Base-by-base conservation (phyloP, 495 filamentous ascomycete genomes). In the Cercophora samala region DNA sequence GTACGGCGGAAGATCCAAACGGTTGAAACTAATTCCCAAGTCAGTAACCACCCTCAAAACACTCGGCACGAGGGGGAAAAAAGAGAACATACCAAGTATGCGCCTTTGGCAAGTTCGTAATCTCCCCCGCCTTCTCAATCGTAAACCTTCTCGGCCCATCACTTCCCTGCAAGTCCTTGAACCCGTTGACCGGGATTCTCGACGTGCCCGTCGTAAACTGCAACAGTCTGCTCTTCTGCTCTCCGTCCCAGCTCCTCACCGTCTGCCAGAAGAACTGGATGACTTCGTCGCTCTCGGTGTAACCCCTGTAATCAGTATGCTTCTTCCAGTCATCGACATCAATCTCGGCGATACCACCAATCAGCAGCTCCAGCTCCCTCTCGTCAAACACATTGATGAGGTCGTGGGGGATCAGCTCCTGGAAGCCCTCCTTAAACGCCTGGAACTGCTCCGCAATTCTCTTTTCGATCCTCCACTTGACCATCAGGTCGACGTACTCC, bases 271-370 rank as follows among this genome's bases (percentile, higher is more conserved):
- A 99, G 81, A 93, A 93, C 76, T 91, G 88, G 70, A 99, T 96
- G 32, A 98, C 96, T 74, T 97, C 92, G 76, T 98, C 96, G 62
- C 87, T 88, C 79, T 99, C 95, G 52, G 96, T 97, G 82, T 99
- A 99, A n/a, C 95, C 95, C 67, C 95, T 88, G 80, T 99, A 99
- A 75, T 99, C 95, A n/a, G 95, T 99, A 81, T 99, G 95, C 82
- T 99, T 99, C 89, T 99, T 99, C 95, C 95, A 99, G 78, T 99
- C 95, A 60, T 98, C 95, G 21, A 99, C 96, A 73, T 99, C 95
- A 71, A 99, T 99, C 77, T 99, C 95, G 56, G 95, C 96, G 74
- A 99, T 99, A 84, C 95, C 95, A 68, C 95, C 95, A 75, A 99
- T 98, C 69, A 99, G 83, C 71, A 99, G 80, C 78, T 99, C 95